Evolutionary conservation across 345 rosid species (phyloP), one percentile per base, ranked within the genome.

Genomic region (Arabidopsis suecica): DNA sequence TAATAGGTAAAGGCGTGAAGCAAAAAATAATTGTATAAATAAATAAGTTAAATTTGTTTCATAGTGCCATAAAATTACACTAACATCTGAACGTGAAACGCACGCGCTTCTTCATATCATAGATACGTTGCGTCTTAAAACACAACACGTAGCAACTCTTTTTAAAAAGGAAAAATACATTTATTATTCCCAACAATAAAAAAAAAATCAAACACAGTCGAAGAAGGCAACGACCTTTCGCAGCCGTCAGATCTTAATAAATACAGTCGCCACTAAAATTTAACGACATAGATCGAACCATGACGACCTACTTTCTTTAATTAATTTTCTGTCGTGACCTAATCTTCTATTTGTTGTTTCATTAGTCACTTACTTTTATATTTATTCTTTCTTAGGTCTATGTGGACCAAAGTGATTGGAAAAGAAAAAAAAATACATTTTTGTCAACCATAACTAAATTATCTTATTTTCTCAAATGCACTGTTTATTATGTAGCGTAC

Each of bases 241-340:
- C 2, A 40, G 47, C 86, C 83, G 80, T 84, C 76, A 6, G 85
- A 85, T 87, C 49, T 41, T 16, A 54, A 77, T 60, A 66, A 68
- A 72, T 57, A 49, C 57, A 63, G 44, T 30, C 72, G 75, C 62
- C 61, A 51, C 56, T 69, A 50, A 55, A 5, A 16, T 14, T 58
- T 44, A 20, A 75, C 74, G 69, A 50, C 57, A 22, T 47, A 42
- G 54, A 41, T 72, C 25, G 16, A 34, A 78, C 77, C 64, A 67
- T 60, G 75, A 57, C 45, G 68, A 74, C 79, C 72, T 57, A 79
- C 82, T 62, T 55, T 79, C n/a, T 37, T 62, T 69, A 45, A 47
- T 73, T 69, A 37, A 13, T 30, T 36, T 71, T 57, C 25, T 77
- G 71, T 49, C 33, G 68, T 71, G 55, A 68, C 67, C 64, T 70